Conservation (phyloP, 257 asterid genomes). For the Lithospermum erythrorhizon region DNA sequence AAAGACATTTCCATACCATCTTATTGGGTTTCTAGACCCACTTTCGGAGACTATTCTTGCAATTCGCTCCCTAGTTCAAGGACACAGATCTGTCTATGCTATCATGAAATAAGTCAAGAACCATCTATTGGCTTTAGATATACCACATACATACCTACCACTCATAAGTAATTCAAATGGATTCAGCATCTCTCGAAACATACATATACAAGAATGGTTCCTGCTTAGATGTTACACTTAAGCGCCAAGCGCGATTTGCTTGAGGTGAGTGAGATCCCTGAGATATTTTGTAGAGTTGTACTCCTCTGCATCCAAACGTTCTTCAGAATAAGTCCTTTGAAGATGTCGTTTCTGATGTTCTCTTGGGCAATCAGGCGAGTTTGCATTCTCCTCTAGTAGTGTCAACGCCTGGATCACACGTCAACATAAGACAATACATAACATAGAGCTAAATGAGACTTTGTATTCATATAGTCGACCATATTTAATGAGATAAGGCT, state of each 20-base stretch:
- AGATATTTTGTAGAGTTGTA: conserved; percentile 42
- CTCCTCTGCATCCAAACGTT: conserved; percentile 28
- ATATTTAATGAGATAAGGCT: no score
- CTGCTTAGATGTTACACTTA: not conserved
- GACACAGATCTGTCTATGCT: not conserved
- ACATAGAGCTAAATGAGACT: no score
- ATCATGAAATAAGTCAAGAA: not conserved
- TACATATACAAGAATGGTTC: not conserved
- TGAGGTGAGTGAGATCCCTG: conserved; percentile 16
- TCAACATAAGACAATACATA: no score
- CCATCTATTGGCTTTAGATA: not conserved
- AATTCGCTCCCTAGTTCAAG: not conserved
- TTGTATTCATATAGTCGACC: no score
- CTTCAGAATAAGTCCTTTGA: conserved; percentile 43
- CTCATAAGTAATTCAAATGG: not conserved
- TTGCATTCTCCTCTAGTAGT: conserved; percentile 19
- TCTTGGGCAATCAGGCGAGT: not conserved
- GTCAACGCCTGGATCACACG: conserved; percentile 21
- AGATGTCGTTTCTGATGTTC: conserved; percentile 6
- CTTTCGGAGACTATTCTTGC: no score
- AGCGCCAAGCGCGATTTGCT: conserved; percentile 13
- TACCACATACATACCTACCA: not conserved
- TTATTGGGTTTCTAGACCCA: no score
- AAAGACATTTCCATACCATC: no score
- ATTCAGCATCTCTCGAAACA: not conserved